Base-by-base conservation (phyloP, 345 rosid species). In the Adansonia digitata region DNA sequence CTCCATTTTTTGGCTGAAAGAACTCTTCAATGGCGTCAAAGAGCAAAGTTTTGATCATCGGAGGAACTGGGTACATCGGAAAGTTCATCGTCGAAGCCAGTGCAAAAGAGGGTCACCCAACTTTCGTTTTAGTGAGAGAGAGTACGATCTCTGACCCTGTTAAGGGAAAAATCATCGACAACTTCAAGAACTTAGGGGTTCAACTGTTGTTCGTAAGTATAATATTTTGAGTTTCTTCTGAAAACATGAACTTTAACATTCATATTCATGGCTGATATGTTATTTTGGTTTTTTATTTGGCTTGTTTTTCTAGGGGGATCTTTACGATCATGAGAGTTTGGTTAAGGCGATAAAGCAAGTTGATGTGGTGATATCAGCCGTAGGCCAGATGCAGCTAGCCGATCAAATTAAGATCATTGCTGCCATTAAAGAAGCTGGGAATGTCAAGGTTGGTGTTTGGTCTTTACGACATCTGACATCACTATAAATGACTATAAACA, bases 381-480 rank as follows among this genome's bases (percentile, higher is more conserved):
- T 92, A 0, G 93, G 92, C 9, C 24, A 29, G 15, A 65, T 74
- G 82, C 89, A 83, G 77, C 10, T 90, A 2, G 81, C 82, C 4
- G 96, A 90, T 82, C 97, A 94, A 82, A 85, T 75, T 52, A 94
- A 90, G 85, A 90, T 94, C 82, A 78, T 92, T 26, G 82, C 88
- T 2, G 98, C 97, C 57, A 89, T 92, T 48, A 92, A 90, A 74
- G 96, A 92, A 83, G 96, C 96, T 34, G 98, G 96, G 26, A 92
- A 87, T 42, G 79, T 94, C 10, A 94, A 94, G 96, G 97, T 91
- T 40, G 31, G 72, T 77, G 18, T 5, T 29, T 48, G 20, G 31
- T 15, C 65, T 15, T 18, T 60, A 57, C 15, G 2, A 13, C 26
- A 24, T 27, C 14, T 69, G 24, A 40, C 9, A 22, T 69, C 13